Percentiles rank a stretch among this genome's conserved stretches.
Conservation (phyloP, 2,329 filamentous ascomycete species). For the Aspergillus niger region DNA sequence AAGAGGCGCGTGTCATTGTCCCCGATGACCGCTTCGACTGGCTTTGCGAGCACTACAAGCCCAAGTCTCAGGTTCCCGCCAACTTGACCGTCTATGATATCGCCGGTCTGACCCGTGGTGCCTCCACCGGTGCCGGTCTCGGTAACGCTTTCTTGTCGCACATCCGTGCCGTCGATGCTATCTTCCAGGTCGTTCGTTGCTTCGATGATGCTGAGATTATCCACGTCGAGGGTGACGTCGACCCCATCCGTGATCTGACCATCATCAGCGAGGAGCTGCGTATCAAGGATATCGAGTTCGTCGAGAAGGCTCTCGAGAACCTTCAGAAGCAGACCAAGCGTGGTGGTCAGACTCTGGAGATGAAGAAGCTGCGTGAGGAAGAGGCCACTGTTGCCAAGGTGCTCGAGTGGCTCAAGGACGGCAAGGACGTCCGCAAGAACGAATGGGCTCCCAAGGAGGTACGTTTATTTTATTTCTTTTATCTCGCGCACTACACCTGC, state of each 20-base stretch:
- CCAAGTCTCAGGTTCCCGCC: constrained; percentile 94
- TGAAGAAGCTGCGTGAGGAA: constrained; percentile 96
- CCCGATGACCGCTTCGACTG: constrained; percentile 96
- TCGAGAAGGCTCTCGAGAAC: constrained; percentile 90
- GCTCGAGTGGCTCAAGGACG: constrained; percentile 76
- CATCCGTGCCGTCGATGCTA: constrained; percentile 96
- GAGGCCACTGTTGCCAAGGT: constrained; percentile 92
- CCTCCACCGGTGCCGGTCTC: constrained; percentile 94
- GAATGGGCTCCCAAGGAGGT: constrained; percentile 95
- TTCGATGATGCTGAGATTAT: constrained; percentile 99
- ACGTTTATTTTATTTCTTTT: constrained; percentile 37
- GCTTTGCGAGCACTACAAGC: constrained; percentile 94
- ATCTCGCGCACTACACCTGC: constrained; percentile 22
- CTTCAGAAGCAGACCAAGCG: constrained; percentile 92
- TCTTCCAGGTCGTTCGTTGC: constrained; percentile 94
- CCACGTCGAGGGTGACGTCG: constrained; percentile 97
- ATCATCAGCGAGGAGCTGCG: constrained; percentile 97
- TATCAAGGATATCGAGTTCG: constrained; percentile 98
- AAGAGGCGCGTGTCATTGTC: constrained; percentile 96
- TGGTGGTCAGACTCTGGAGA: constrained; percentile 92
- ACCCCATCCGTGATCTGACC: constrained; percentile 88
- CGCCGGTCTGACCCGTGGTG: constrained; percentile 90
- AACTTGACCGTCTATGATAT: constrained; percentile 99
- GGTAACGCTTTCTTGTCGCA: constrained; percentile 98
- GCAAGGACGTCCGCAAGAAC: constrained; percentile 91